phyloP scores from a whole-genome alignment of 1,284 basidiomycete species.

The Serendipita sp. region DNA sequence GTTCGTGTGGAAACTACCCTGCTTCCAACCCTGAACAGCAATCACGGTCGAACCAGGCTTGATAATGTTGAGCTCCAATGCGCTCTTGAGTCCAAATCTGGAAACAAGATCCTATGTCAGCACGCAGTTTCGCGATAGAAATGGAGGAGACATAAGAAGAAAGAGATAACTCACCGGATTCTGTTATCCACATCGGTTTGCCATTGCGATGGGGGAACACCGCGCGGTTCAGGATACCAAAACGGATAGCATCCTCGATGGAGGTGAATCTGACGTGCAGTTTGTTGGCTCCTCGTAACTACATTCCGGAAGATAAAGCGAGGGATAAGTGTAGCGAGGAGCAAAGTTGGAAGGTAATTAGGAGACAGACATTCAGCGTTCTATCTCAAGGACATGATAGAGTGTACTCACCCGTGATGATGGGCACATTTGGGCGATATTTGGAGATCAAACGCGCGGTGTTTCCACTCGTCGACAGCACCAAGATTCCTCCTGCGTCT shows the following conservation, averaged over 20 bases:
- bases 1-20: constrained; percentile 87
- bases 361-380: neutral
- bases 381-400: neutral
- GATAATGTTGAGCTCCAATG: constrained; percentile 80
- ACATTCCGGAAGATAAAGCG: constrained; percentile 4
- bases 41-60: constrained; percentile 82
- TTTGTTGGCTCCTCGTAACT: constrained; percentile 95
- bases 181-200: constrained; percentile 75
- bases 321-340: no score
- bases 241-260: constrained; percentile 97
- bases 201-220: constrained; percentile 82
- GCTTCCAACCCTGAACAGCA: constrained; percentile 98
- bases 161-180: constrained; percentile 19
- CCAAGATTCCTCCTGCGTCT: constrained; percentile 84
- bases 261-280: constrained; percentile 90
- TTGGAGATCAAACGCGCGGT: constrained; percentile 95
- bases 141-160: constrained; percentile 2
- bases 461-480: constrained; percentile 92
- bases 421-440: constrained; percentile 88
- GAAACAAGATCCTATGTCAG: constrained; percentile 61
- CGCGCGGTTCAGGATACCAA: constrained; percentile 88
- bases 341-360: no score
- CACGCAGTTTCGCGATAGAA: constrained; percentile 25
- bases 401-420: constrained; percentile 64
- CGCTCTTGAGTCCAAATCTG: constrained; percentile 79